Evolutionary conservation across 768 basidiomycete genomes (phyloP), one percentile per base, ranked within the genome.

Genomic region (Boletus sp.): DNA sequence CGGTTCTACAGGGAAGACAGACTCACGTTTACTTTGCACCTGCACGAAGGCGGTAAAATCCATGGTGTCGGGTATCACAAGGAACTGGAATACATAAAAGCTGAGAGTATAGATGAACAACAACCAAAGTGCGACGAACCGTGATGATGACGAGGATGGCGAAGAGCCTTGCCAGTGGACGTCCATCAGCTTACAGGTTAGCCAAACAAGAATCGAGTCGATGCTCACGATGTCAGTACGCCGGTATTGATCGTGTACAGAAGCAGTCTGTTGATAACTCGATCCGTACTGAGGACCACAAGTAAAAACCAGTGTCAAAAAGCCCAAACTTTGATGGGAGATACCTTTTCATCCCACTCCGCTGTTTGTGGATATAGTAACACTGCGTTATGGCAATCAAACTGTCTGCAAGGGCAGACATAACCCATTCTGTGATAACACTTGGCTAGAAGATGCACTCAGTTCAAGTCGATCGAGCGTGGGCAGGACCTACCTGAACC

Each of bases 191-290:
- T 20, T 24, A 44, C 45, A 46, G 3, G 24, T 32, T n/a, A 11
- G 7, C 6, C 6, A 18, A 12, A 32, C 28, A 7, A 18, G 12
- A 28, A 32, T 10, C n/a, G 29, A 2, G 10, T 7, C n/a, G 30
- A 17, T 7, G 46, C 46, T 18, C 7, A 47, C 46, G 46, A 47
- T 32, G 46, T 47, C 46, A 47, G 2, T 18, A 47, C 11, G 17
- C 46, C 46, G 11, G 46, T 46, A 17, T 46, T 46, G 49, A 65
- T 52, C 14, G 44, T 65, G 47, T 65, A 65, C 28, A 65, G n/a
- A 6, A 65, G 54, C 17, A 65, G 45, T 5, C 37, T 55, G 12
- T 65, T 59, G 49, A 65, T 55, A 24, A 65, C 33, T 5, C 29
- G 52, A n/a, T 64, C 54, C 15, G 60, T 64, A 33, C 64, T 64